Base-by-base conservation (phyloP, 2,329 filamentous ascomycete species). In the Trichoderma arundinaceum region DNA sequence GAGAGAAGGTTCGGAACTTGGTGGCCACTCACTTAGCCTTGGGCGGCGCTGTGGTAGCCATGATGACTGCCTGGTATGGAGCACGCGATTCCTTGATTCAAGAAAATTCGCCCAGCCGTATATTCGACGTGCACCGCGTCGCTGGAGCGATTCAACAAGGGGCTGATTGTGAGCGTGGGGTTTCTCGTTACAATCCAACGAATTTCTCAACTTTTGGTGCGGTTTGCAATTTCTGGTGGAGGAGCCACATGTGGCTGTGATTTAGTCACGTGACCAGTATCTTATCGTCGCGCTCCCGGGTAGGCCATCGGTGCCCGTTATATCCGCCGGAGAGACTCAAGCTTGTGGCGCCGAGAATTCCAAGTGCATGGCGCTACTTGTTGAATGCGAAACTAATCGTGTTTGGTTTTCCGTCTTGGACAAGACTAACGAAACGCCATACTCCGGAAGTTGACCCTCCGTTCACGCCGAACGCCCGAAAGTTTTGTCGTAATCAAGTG, bases 131-230 rank as follows among this genome's bases (percentile, higher is more conserved):
- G 49, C 39, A 39, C 49, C 39, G 49, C 59, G 59, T 53, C 59
- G 49, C 48, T 52, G 49, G 48, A 52, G 48, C 39, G 17, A 63
- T 44, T 63, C n/a, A 43, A 46, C 48, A 51, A 46, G 59, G 59
- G 46, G 17, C 39, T 22, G 59, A 69, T 68, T 73, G 70, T 71
- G 72, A 76, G 77, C 76, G 76, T 78, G 74, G 75, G 76, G 77
- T 77, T 78, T 77, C 72, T 76, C 68, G 68, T 71, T 68, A 44
- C 48, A 46, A 73, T 73, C 44, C 66, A 61, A 69, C 72, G 76
- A 78, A 78, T 77, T 79, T 78, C 71, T 74, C 72, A 74, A 74
- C 75, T 78, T 79, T 79, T 79, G 76, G 76, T 78, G 77, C 74
- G 77, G 73, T 72, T 72, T 63, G 38, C 66, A 68, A 70, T 72